These are phyloP conservation scores for Musa beccarii DNA, from an alignment of 176 grass and related monocot species.

Conservation along the genomic window DNA sequence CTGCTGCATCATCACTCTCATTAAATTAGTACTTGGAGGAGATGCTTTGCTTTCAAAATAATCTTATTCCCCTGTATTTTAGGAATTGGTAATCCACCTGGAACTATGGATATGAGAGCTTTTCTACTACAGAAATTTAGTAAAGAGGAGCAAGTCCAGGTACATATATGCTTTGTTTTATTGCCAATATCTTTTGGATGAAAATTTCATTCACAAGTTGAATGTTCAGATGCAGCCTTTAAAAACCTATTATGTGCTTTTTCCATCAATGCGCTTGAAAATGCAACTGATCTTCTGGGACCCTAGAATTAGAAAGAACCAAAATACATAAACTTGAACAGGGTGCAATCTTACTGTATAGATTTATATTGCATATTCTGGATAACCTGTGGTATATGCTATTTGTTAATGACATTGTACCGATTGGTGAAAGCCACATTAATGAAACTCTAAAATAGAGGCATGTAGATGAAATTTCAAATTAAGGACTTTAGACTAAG, in stretches of 20 bases:
- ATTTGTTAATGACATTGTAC: not conserved
- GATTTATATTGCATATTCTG: not conserved
- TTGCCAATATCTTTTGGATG: not conserved
- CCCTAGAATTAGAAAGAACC: not conserved
- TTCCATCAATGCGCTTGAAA: no score
- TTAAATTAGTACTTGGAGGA: constrained; percentile 17
- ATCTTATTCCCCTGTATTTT: constrained; percentile 20
- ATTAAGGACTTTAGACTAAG: not conserved
- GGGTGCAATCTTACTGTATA: not conserved
- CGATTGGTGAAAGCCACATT: not conserved
- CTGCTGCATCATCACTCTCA: constrained; percentile 23
- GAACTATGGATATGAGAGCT: constrained; percentile 74
- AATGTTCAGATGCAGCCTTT: constrained; percentile 5
- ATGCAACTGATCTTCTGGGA: not conserved
- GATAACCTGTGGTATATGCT: not conserved
- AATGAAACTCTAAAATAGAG: not conserved
- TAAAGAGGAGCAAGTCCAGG: constrained; percentile 68
- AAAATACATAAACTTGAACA: not conserved
- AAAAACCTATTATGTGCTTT: no score
- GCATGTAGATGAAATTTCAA: not conserved
- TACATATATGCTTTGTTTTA: constrained; percentile 25
- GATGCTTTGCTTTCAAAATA: not conserved
- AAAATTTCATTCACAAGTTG: not conserved
- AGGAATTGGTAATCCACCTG: constrained; percentile 95
- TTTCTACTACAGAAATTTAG: constrained; percentile 92